Base-by-base conservation (phyloP, 2,329 filamentous ascomycete species). In the Anthostomella pinea region DNA sequence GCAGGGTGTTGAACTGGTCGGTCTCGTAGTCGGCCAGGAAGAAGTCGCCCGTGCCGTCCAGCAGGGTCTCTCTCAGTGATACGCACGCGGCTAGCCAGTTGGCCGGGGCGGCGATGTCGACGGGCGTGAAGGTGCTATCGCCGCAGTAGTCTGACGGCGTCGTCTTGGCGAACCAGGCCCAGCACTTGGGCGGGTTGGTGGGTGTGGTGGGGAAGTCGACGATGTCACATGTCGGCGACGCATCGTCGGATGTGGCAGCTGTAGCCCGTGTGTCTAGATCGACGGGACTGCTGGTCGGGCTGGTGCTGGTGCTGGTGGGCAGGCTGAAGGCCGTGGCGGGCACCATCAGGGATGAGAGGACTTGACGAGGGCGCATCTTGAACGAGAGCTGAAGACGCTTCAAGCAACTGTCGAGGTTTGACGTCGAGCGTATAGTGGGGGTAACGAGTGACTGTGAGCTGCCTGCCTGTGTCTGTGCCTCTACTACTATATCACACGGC, bases 121-220 rank as follows among this genome's bases (percentile, higher is more conserved):
- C 5, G 11, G 38, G 4, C 9, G 22, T 17, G 30, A 45, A 42
- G 25, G 30, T 46, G 35, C 42, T 45, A 14, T 22, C 19, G 21
- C 39, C 43, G 43, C 49, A 52, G 39, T 50, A 52, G 45, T 50
- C 29, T 18, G 45, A 35, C 22, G 49, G 37, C 14, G 26, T 4
- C 6, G 25, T 11, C 2, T 35, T 42, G 3, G 44, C 42, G 39
- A 45, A 46, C 47, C 47, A 52, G 8, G 38, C 38, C 49, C 49
- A 52, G 34, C 49, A 52, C 2, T 26, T 19, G 2, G 42, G 42
- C 3, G 46, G 44, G 40, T 50, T 45, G n/a, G 21, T 39, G 11
- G 49, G 49, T 5, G 36, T 40, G 3, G 34, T 29, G 13, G 45
- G 38, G 30, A 35, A 46, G 28, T 33, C 29, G 27, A 40, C 41